These are phyloP conservation scores for Schizonepeta tenuifolia DNA, from an alignment of 257 asterid species.

Conservation along the genomic window DNA sequence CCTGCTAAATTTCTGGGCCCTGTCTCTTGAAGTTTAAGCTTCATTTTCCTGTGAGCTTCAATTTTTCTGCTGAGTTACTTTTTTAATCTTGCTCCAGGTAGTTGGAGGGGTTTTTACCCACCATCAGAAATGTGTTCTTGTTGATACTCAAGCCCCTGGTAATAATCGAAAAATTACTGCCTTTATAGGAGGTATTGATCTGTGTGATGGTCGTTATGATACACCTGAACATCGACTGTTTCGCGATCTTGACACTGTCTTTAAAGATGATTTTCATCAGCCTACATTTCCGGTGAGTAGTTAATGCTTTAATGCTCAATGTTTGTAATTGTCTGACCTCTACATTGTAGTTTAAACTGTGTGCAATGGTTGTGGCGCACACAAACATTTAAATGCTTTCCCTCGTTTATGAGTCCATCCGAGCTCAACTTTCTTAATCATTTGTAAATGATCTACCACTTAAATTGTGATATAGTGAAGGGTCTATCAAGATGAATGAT, in stretches of 20 bases:
- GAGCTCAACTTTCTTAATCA: slow-evolving; percentile 17
- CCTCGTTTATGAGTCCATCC: background rate
- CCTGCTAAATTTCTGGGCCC: slow-evolving; percentile 14
- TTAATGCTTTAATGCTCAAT: slow-evolving; percentile 10
- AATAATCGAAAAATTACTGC: slow-evolving; percentile 86
- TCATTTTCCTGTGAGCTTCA: slow-evolving; percentile 18
- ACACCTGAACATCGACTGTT: slow-evolving; percentile 86
- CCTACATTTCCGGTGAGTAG: slow-evolving; percentile 82
- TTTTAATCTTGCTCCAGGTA: slow-evolving; percentile 54
- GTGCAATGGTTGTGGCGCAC: slow-evolving; percentile 1
- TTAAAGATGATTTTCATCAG: slow-evolving; percentile 80
- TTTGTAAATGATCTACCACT: background rate
- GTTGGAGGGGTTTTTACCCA: slow-evolving; percentile 82
- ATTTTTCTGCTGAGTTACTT: slow-evolving; percentile 31
- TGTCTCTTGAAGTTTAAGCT: slow-evolving; percentile 11
- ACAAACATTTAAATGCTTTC: background rate
- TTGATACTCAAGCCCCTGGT: slow-evolving; percentile 85
- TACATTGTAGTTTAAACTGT: slow-evolving; percentile 1
- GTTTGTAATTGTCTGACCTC: slow-evolving; percentile 8
- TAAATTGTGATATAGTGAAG: background rate
- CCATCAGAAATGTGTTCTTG: slow-evolving; percentile 96
- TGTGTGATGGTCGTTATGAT: slow-evolving; percentile 98
- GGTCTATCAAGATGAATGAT: background rate
- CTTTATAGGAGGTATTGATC: slow-evolving; percentile 88
- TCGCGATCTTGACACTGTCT: slow-evolving; percentile 66